phyloP scores from a whole-genome alignment of 805 yeast genomes.

The Ogataea angusta region DNA sequence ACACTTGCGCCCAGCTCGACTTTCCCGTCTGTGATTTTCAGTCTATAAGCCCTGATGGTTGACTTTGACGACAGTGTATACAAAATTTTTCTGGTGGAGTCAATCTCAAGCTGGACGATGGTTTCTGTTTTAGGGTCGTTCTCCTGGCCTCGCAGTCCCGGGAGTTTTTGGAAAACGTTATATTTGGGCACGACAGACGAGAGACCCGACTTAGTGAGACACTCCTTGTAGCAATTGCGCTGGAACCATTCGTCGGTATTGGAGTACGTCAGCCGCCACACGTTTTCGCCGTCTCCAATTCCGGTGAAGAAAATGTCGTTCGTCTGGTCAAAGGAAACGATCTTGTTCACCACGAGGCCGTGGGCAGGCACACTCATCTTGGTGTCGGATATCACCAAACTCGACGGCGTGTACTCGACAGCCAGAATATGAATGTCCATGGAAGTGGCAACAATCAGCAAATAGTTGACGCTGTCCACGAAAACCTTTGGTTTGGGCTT shows the following conservation, averaged over 20 bases:
- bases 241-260: conserved; percentile 84
- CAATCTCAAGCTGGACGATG: conserved; percentile 64
- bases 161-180: conserved; percentile 25
- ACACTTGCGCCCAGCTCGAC: conserved; percentile 28
- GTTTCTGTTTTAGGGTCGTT: conserved; percentile 45
- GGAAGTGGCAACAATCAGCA: conserved; percentile 77
- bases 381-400: conserved; percentile 73
- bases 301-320: conserved; percentile 85
- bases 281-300: conserved; percentile 67
- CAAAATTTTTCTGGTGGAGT: conserved; percentile 70
- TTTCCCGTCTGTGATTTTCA: conserved; percentile 41
- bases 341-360: conserved; percentile 68
- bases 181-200: conserved; percentile 47
- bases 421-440: conserved; percentile 75
- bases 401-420: conserved; percentile 49
- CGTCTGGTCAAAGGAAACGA: conserved; percentile 56
- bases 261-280: conserved; percentile 86
- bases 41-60: conserved; percentile 72
- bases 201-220: conserved; percentile 68
- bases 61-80: conserved; percentile 84
- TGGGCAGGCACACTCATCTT: conserved; percentile 76
- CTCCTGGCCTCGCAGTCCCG: conserved; percentile 29
- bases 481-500: conserved; percentile 80
- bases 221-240: conserved; percentile 76
- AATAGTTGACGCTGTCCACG: conserved; percentile 67